Conservation (phyloP, 2,329 filamentous ascomycete genomes). For the Alternaria longipes region DNA sequence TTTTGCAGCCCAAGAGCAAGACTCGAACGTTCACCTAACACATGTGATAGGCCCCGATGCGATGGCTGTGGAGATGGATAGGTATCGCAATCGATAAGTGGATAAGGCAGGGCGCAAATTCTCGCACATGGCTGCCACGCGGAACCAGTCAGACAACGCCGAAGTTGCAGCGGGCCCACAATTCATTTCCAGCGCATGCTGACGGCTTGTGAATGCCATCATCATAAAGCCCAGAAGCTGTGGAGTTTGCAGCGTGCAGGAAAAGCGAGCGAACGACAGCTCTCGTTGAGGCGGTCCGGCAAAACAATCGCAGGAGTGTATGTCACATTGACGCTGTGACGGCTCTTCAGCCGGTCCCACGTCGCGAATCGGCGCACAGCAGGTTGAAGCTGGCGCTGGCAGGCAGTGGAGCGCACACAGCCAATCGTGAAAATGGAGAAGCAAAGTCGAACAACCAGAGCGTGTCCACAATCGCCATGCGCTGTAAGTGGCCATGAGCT, state of each 20-base stretch:
- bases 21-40: constrained; percentile 12
- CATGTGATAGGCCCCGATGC: constrained; percentile 27
- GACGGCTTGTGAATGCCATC: constrained; percentile 33
- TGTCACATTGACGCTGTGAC: constrained; percentile 35
- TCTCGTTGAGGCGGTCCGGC: constrained; percentile 24
- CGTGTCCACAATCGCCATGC: constrained; percentile 15
- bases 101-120: constrained; percentile 41
- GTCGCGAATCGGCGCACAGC: constrained; percentile 31
- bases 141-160: constrained; percentile 34
- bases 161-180: constrained; percentile 35
- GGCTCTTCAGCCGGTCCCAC: constrained; percentile 26
- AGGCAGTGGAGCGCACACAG: constrained; percentile 25
- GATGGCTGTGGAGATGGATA: constrained; percentile 37
- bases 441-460: constrained; percentile 27
- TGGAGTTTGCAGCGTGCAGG: constrained; percentile 25
- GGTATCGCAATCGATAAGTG: constrained; percentile 49
- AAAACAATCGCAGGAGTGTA: constrained; percentile 11
- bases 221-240: constrained; percentile 32
- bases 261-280: constrained; percentile 28
- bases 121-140: constrained; percentile 35
- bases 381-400: constrained; percentile 33
- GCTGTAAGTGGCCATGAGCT: constrained; percentile 11
- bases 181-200: constrained; percentile 46
- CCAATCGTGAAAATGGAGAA: constrained; percentile 25
- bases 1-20: constrained; percentile 23